Evolutionary conservation across 1,284 basidiomycete species (phyloP), one percentile per base, ranked within the genome.

Genomic region (Rhodotorula sp.): DNA sequence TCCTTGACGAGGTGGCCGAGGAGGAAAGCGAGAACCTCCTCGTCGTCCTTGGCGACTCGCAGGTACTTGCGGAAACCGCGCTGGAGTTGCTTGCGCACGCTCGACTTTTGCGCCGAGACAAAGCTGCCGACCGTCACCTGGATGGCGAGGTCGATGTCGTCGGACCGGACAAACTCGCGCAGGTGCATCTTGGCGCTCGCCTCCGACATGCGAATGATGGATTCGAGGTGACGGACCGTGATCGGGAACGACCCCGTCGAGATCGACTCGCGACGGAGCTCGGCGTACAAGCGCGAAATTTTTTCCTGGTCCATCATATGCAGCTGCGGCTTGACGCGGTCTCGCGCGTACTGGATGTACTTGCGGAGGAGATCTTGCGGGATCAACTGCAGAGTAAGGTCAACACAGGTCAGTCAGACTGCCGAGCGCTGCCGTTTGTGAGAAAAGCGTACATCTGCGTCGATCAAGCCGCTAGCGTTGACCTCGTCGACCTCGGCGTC

Each of bases 171-270:
- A 79, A 92, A 97, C 81, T 99, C 96, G 62, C 96, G 86, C 73
- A 99, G 83, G 69, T 95, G 90, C 95, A 99, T 99, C 85, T 97
- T 97, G 58, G 95, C 96, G 77, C 91, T 93, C 22, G 96, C 95
- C 81, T 99, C 95, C 2, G 93, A 88, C 96, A 99, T 99, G 57
- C 96, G 89, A 81, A 99, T 99, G 91, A 97, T 98, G 80, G 92
- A 95, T 83, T 99, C 96, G 71, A 99, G 82, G 79, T 98, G 96
- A 74, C 96, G 91, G 60, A 99, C 91, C 6, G 96, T 99, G 80
- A 99, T 97, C 6, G 95, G 95, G 83, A 93, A 97, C 29, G 93
- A 97, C 48, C 95, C 95, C 1, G 96, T 99, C 22, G 93, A 93
- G 75, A 95, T 85, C 4, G 94, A 97, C 81, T 99, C 96, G 72